Conservation (phyloP, 345 rosid species). For the Dimocarpus longan region DNA sequence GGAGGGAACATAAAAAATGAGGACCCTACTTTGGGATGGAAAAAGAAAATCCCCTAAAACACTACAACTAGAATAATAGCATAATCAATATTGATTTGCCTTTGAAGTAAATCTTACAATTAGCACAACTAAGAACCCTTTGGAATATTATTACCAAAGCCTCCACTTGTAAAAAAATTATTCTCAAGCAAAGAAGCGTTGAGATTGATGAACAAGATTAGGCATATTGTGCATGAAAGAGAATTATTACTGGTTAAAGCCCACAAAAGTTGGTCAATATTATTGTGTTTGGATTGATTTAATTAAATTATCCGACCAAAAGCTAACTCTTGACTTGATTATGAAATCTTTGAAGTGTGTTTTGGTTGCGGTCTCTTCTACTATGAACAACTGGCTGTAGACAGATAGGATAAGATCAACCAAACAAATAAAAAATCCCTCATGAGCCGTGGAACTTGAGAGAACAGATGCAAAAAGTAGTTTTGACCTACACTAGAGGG, state of each 20-base stretch:
- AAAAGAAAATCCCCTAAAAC: not conserved
- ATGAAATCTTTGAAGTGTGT: too few species aligned
- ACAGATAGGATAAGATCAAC: too few species aligned
- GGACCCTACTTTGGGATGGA: conserved; percentile 23
- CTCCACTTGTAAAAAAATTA: not conserved
- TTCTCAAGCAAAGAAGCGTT: conserved; percentile 1
- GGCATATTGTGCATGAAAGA: not conserved
- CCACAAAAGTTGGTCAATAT: not conserved
- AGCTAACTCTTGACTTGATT: not conserved
- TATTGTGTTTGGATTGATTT: not conserved
- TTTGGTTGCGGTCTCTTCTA: not conserved
- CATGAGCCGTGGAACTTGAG: not conserved
- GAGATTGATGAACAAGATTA: not conserved
- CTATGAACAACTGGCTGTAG: not conserved
- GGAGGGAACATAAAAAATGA: conserved; percentile 13
- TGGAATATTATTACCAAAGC: not conserved
- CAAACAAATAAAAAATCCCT: too few species aligned
- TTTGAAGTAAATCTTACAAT: not conserved
- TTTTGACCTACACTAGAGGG: not conserved
- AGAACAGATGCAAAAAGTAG: not conserved
- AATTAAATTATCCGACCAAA: not conserved
- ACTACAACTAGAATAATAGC: not conserved
- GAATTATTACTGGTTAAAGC: not conserved
- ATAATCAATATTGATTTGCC: conserved; percentile 8
- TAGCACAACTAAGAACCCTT: not conserved